Base-by-base conservation (phyloP, 1,284 basidiomycete species). In the Volvariella surrecta region DNA sequence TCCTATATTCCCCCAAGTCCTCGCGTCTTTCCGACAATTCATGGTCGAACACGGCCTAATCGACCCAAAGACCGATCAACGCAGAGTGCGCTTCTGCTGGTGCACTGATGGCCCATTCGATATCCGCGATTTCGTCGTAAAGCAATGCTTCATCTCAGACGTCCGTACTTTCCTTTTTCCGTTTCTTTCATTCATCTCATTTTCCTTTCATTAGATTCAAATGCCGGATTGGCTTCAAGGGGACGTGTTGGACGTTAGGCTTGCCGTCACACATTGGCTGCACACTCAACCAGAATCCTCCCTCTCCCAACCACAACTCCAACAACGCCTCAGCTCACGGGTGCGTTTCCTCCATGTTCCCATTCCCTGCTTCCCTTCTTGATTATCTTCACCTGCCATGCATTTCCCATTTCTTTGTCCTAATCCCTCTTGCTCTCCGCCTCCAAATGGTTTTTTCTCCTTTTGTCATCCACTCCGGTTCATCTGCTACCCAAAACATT, bases 91-190 rank as follows among this genome's bases (percentile, higher is more conserved):
- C 19, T 89, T 77, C 55, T 82, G 76, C 57, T 87, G 82, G 82
- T 85, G 81, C 60, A 81, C 73, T 39, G 87, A 89, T 56, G 86
- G 86, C 3, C 87, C 87, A 16, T 87, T 76, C 55, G 90, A 94
- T 58, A 62, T 94, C 38, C 74, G 86, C 41, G 85, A 93, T 63
- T 93, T 93, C 56, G 75, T 88, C 46, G 76, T 85, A 38, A 87
- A 94, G 61, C 85, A 90, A 58, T 88, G 82, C 58, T 91, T 87
- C 60, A 88, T 94, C 54, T 89, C 85, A 40, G 75, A 79, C 57
- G 82, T 81, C 47, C 52, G 70, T 61, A 45, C 18, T 11, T 28
- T 32, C 44, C 37, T 42, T 31, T 37, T 37, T 45, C 37, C 28
- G 24, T 43, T 20, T 42, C 40, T 42, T 38, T 41, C 40, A 37